Evolutionary conservation across 768 basidiomycete genomes (phyloP).

Genomic region (Tubosaeta sp.): DNA sequence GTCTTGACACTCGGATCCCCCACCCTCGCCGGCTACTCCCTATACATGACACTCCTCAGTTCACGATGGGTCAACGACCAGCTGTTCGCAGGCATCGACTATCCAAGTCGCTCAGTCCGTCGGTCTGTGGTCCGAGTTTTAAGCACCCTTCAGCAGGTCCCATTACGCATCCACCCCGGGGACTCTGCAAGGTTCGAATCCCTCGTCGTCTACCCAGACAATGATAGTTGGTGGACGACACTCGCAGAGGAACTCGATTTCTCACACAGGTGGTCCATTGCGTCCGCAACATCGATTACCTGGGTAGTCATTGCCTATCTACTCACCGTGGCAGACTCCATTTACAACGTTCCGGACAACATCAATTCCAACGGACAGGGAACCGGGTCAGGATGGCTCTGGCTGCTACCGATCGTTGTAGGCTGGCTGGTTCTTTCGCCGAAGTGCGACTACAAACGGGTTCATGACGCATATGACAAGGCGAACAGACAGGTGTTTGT

Average conservation of each 20-base stretch:
- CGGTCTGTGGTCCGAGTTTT: conserved; percentile 29
- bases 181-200: conserved; percentile 16
- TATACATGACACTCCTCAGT: neutral
- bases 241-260: conserved; percentile 31
- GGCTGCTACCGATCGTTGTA: conserved; percentile 38
- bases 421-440: conserved; percentile 41
- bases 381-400: conserved; percentile 41
- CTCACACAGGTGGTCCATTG: conserved; percentile 37
- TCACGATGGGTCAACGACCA: conserved; percentile 21
- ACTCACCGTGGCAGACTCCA: conserved; percentile 12
- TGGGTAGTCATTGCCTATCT: conserved; percentile 44
- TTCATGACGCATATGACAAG: conserved; percentile 18
- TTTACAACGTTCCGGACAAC: conserved; percentile 12
- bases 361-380: conserved; percentile 19
- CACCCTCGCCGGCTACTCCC: conserved; percentile 41
- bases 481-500: conserved; percentile 10
- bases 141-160: conserved; percentile 34
- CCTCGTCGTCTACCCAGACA: conserved; percentile 38
- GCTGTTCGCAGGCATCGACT: conserved; percentile 27
- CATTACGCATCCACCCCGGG: conserved; percentile 21
- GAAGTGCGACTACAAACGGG: conserved; percentile 33
- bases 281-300: conserved; percentile 35
- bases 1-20: conserved; percentile 45
- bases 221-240: conserved; percentile 40
- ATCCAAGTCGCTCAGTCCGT: conserved; percentile 12